Conservation (phyloP, 495 filamentous ascomycete species). For the Penicillium ucsense region DNA sequence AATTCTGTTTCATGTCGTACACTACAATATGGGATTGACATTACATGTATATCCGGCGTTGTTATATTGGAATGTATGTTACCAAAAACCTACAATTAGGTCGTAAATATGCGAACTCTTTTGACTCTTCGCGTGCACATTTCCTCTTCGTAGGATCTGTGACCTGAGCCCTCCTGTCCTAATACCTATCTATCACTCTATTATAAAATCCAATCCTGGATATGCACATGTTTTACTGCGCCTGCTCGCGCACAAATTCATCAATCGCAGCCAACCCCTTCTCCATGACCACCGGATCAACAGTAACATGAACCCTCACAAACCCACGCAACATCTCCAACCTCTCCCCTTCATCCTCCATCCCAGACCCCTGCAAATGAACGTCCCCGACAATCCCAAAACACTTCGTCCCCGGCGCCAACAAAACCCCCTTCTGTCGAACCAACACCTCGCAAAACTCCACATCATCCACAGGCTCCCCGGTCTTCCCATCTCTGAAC, state of each 20-base stretch:
- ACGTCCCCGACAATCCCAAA: constrained; percentile 2
- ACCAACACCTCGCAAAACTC: constrained; percentile 5
- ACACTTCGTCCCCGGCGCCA: constrained; percentile 8
- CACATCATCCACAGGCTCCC: constrained; percentile 3
- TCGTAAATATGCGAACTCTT: constrained; percentile 14
- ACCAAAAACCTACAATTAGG: constrained; percentile 8
- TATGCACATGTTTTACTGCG: background rate
- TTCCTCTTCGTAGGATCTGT: too few species aligned
- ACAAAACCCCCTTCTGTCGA: constrained; percentile 4
- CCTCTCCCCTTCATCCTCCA: background rate
- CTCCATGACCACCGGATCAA: background rate
- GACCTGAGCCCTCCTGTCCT: too few species aligned
- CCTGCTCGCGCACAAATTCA: background rate
- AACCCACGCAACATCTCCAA: constrained; percentile 4
- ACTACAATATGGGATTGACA: too few species aligned
- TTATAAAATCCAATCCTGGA: background rate
- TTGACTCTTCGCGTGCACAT: constrained; percentile 51
- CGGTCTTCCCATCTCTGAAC: background rate
- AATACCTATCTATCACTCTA: too few species aligned
- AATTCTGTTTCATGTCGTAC: too few species aligned
- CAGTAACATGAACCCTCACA: constrained; percentile 8
- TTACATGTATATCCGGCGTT: constrained; percentile 17
- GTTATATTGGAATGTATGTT: constrained; percentile 2
- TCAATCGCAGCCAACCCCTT: constrained; percentile 1
- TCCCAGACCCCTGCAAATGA: too few species aligned